Evolutionary conservation across 257 asterid species (phyloP).

Genomic region (Apocynum venetum): DNA sequence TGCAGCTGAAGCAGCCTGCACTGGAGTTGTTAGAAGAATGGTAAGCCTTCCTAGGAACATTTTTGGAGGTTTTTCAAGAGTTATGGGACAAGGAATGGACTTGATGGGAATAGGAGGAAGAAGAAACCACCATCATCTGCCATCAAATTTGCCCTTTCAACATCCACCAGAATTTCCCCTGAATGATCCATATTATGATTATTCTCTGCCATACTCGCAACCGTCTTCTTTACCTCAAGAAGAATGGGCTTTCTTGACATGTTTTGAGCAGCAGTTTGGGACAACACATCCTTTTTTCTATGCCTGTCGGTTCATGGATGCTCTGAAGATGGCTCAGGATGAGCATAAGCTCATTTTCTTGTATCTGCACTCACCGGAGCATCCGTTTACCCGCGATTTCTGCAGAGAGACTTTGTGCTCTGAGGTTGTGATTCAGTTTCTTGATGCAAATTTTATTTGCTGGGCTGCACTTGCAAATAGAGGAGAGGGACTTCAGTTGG

Average conservation of each 20-base stretch:
- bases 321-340: slow-evolving; percentile 53
- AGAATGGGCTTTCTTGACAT: slow-evolving; percentile 59
- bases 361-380: slow-evolving; percentile 73
- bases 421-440: slow-evolving; percentile 70
- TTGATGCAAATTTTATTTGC: slow-evolving; percentile 73
- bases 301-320: slow-evolving; percentile 59
- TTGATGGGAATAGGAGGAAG: slow-evolving; percentile 35
- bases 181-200: slow-evolving; percentile 22
- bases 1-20: slow-evolving; percentile 32
- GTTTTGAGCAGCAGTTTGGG: slow-evolving; percentile 72
- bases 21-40: slow-evolving; percentile 47
- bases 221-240: slow-evolving; percentile 39
- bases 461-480: slow-evolving; percentile 68
- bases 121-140: slow-evolving; percentile 28
- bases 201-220: slow-evolving; percentile 10
- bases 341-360: slow-evolving; percentile 63
- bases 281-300: slow-evolving; percentile 72
- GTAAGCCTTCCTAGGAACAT: slow-evolving; percentile 62
- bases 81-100: slow-evolving; percentile 59
- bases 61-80: slow-evolving; percentile 57
- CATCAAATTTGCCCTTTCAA: slow-evolving; percentile 31
- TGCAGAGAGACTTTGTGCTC: slow-evolving; percentile 71
- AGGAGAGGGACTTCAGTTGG: slow-evolving; percentile 71
- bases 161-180: slow-evolving; percentile 33
- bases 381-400: slow-evolving; percentile 62